A percentile compares a stretch with the other conserved stretches of the same genome.
Conservation (phyloP, 2,329 filamentous ascomycete species). For the Trichoderma endophyticum region DNA sequence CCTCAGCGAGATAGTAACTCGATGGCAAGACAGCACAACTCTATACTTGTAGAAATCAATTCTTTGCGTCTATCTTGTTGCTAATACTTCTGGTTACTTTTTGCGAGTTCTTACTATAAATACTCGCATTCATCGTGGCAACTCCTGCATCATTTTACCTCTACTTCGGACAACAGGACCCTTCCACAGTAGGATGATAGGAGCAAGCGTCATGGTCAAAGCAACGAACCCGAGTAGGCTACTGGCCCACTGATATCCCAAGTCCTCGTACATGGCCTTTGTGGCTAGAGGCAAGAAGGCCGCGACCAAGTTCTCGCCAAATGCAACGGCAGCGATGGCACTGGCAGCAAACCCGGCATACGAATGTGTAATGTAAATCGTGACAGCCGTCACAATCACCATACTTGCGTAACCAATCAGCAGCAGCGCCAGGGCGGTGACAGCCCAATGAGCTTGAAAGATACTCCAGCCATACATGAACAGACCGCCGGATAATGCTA, state of each 20-base stretch:
- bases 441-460: not conserved
- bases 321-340: not conserved
- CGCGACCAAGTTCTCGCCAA: not conserved
- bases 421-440: not conserved
- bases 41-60: not conserved
- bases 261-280: not conserved
- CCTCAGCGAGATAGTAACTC: not conserved
- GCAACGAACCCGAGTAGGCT: not conserved
- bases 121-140: not conserved
- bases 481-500: not conserved
- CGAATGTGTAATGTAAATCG: not conserved
- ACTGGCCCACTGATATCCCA: not conserved
- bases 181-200: not conserved
- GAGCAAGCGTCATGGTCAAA: not conserved
- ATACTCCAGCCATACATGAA: conserved; percentile 3
- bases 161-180: not conserved
- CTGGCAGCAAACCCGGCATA: not conserved
- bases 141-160: not conserved
- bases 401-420: not conserved
- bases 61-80: not conserved
- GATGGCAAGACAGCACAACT: not conserved
- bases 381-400: not conserved
- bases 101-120: not conserved
- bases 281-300: not conserved
- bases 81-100: not conserved